Evolutionary conservation across 2,329 filamentous ascomycete genomes (phyloP).

Genomic region (Parascedosporium putredinis): DNA sequence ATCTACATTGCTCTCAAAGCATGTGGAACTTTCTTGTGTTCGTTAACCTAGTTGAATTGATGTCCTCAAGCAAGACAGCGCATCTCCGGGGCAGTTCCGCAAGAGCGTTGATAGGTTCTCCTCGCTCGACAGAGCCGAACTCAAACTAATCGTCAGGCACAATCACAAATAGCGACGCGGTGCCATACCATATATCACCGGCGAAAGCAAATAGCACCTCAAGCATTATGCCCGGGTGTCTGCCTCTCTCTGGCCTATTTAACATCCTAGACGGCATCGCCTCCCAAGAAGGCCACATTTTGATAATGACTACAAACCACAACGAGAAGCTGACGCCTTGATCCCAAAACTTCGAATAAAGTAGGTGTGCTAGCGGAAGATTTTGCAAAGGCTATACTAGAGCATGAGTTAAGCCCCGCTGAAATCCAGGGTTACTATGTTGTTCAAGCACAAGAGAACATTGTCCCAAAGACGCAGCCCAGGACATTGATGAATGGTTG

Average conservation of each 20-base stretch:
- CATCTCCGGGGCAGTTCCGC: too few species aligned
- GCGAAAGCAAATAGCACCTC: conserved; percentile 15
- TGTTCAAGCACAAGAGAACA: conserved; percentile 43
- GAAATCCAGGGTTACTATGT: conserved; percentile 51
- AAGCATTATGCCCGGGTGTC: conserved; percentile 16
- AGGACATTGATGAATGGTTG: conserved; percentile 37
- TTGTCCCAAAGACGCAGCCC: conserved; percentile 37
- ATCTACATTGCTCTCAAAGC: conserved; percentile 72
- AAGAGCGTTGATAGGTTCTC: conserved; percentile 60
- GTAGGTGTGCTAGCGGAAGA: neutral
- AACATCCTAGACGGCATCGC: conserved; percentile 71
- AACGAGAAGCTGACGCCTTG: conserved; percentile 48
- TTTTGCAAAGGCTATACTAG: conserved; percentile 42
- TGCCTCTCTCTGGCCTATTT: conserved; percentile 67
- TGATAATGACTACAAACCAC: conserved; percentile 59
- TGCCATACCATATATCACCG: conserved; percentile 12
- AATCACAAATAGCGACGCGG: too few species aligned
- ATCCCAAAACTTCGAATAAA: too few species aligned
- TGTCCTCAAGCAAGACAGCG: too few species aligned
- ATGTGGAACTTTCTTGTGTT: too few species aligned
- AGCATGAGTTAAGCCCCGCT: conserved; percentile 46
- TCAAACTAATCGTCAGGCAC: too few species aligned
- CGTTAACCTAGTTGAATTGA: too few species aligned
- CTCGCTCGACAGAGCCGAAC: conserved; percentile 66
- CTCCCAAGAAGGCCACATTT: conserved; percentile 51